Evolutionary conservation across 23 red algal species (phyloP), one percentile per base, ranked within the genome.

Genomic region (Gracilaria caudata): DNA sequence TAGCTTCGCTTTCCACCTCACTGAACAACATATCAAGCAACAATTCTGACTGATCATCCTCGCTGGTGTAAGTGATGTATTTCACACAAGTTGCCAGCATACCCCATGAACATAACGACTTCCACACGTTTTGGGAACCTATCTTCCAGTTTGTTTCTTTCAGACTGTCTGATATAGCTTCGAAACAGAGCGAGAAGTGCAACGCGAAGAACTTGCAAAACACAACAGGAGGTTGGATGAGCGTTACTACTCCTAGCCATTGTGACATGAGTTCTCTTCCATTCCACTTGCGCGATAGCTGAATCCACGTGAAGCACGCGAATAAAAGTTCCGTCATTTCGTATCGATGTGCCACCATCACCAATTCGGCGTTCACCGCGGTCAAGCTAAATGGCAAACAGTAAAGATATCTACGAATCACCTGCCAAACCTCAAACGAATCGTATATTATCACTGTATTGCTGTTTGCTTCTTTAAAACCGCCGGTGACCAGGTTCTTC

Each of bases 321-420:
- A 5, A 28, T n/a, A 47, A 29, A 13, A 75, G 20, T 28, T 75
- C 38, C 21, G 43, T 49, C 43, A 75, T 29, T 12, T 75, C 70
- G 23, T 38, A 75, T 0, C 37, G 70, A 36, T 75, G 70, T 8
- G 40, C 70, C 34, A 45, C 70, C 65, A 71, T 71, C 65, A 71
- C 29, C 29, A 41, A 13, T 19, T 71, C 65, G 19, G 32, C 26
- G 65, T 36, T 71, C 33, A 71, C 65, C 6, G 39, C 23, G 32
- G 1, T 39, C 65, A 71, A 1, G 7, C 12, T 41, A 6, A 71
- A 36, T 8, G 65, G 65, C 34, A 39, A 28, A 23, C 65, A 41
- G 23, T 71, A 71, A 10, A 71, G 65, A 71, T 71, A 71, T 23
- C 39, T 47, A 4, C 70, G 40, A 45, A 75, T 75, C 43, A 75